Conservation (phyloP, 257 asterid species). For the Lycium barbarum region DNA sequence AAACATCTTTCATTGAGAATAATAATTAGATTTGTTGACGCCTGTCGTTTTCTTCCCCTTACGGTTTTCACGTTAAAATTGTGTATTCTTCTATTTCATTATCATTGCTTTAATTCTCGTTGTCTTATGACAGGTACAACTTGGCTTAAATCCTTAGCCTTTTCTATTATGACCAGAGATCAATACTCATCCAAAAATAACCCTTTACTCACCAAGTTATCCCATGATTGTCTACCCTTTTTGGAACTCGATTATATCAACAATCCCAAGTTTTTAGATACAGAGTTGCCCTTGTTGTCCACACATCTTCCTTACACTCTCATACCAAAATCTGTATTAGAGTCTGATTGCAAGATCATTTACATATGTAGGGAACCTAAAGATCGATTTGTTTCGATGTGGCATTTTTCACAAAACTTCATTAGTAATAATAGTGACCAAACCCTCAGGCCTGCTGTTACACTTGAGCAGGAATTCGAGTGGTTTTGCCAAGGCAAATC, state of each 20-base stretch:
- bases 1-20: too few relatives aligned
- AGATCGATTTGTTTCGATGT: not conserved
- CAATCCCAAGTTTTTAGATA: not conserved
- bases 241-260: not conserved
- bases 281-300: not conserved
- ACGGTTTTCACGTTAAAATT: too few relatives aligned
- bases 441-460: too few relatives aligned
- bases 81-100: too few relatives aligned
- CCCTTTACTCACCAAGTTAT: not conserved
- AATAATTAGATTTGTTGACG: too few relatives aligned
- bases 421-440: not conserved
- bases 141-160: constrained; percentile 9
- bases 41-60: too few relatives aligned
- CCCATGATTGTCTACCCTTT: not conserved
- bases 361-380: not conserved
- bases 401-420: not conserved
- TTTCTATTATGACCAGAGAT: not conserved
- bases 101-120: too few relatives aligned
- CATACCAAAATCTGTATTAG: not conserved
- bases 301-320: not conserved
- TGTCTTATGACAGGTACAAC: not conserved
- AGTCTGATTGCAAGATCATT: not conserved
- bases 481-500: not conserved
- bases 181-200: not conserved
- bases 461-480: not conserved